Conservation (phyloP, 2,329 filamentous ascomycete genomes). For the Pseudohalonectria lignicola region DNA sequence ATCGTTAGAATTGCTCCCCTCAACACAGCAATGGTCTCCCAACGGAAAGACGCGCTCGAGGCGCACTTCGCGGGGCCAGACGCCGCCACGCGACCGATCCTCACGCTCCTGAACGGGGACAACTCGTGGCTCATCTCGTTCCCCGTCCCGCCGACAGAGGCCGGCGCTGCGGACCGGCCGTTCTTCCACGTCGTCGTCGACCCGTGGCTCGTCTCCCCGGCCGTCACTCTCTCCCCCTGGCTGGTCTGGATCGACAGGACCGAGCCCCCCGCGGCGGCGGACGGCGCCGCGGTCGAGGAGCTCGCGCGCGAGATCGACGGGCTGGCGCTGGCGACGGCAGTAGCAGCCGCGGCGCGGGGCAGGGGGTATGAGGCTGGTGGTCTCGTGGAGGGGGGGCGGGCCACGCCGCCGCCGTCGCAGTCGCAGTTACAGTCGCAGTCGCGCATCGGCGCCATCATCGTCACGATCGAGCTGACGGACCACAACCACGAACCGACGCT, state of each 20-base stretch:
- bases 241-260: neutral
- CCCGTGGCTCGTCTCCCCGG: neutral
- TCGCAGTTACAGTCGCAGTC: neutral
- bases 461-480: slow-evolving; percentile 4
- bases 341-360: neutral
- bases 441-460: slow-evolving; percentile 4
- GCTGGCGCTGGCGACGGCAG: neutral
- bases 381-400: too few relatives aligned
- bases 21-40: too few relatives aligned
- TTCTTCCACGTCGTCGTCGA: neutral
- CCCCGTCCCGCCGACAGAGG: neutral
- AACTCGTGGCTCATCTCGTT: slow-evolving; percentile 1
- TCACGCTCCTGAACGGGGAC: neutral
- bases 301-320: neutral
- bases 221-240: neutral
- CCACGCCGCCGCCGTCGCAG: neutral
- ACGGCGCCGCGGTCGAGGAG: neutral
- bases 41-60: too few relatives aligned
- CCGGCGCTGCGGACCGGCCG: neutral
- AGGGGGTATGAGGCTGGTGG: too few relatives aligned
- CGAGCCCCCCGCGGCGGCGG: neutral
- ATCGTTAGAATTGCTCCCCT: too few relatives aligned
- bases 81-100: neutral
- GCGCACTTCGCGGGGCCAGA: neutral
- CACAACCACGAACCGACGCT: slow-evolving; percentile 4